Evolutionary conservation across 352 stramenopile species (phyloP), one percentile per base, ranked within the genome.

Genomic region (Thraustochytrium striatum): DNA sequence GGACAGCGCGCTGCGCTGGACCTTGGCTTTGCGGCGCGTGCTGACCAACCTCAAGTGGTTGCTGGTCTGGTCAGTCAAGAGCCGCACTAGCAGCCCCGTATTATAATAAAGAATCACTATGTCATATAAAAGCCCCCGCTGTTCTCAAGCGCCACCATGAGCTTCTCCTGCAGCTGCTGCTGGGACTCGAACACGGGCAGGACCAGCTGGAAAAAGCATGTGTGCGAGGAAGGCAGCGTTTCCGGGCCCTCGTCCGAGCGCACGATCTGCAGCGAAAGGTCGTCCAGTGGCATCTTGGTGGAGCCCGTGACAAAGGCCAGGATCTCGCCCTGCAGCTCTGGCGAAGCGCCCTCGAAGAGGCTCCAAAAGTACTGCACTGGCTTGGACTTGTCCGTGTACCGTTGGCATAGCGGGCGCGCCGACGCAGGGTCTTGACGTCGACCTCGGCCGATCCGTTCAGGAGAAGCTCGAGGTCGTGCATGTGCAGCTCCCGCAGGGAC

Each of bases 141-240:
- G 70, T 96, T 95, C 89, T 99, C 96, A 28, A 99, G 98, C 0
- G 96, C 95, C 59, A 98, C 90, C 33, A 99, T 79, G 32, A 99
- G 83, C 78, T 97, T 96, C 82, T 98, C 92, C 84, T 94, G 95
- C 81, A 99, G 87, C 86, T 98, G 95, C 57, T 98, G 94, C 83
- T 98, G 92, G 82, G 87, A 97, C 58, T 93, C 91, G 86, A 99
- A 99, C 73, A 96, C 91, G 21, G 97, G 97, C 35, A 99, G 86
- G 85, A 99, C 96, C 47, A 99, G 86, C 69, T 97, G 92, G 85
- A 99, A 99, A 83, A 99, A 99, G 86, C 96, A 99, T 41, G 97
- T 99, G 87, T 99, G 97, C 13, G 96, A 95, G 19, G 90, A 93
- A 9, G 91, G 91, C 57, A 96, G 82, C 44, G 89, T 87, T 32